Percentiles rank a stretch among this genome's conserved stretches.
These are phyloP conservation scores for Linderina pennispora DNA, from an alignment of 192 early-diverging fungal genomes.

Conservation along the genomic window DNA sequence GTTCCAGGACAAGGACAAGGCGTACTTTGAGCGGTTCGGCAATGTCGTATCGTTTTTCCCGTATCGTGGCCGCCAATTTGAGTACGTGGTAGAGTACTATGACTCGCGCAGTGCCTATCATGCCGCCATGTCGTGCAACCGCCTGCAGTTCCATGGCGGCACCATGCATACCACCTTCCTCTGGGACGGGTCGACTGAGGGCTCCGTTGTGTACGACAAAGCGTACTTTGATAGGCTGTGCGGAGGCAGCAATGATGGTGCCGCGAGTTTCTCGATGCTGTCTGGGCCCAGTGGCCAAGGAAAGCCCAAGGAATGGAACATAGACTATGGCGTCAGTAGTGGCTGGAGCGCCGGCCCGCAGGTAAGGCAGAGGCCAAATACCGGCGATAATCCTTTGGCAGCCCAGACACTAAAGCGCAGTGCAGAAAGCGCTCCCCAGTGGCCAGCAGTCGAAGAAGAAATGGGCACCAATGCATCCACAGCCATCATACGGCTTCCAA, in stretches of 20 bases:
- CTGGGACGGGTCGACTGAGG: constrained; percentile 18
- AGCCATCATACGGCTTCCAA: no score
- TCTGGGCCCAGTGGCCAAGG: not conserved
- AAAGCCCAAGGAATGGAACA: not conserved
- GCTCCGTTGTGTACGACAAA: not conserved
- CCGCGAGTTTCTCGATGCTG: not conserved
- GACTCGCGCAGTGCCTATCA: constrained; percentile 14
- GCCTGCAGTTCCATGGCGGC: constrained; percentile 1
- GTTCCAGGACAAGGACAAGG: constrained; percentile 8
- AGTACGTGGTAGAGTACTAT: constrained; percentile 35
- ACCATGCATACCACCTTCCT: constrained; percentile 20
- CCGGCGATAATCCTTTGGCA: no score
- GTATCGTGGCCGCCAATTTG: constrained; percentile 2
- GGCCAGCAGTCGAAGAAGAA: no score
- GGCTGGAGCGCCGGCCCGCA: no score
- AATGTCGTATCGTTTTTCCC: constrained; percentile 13
- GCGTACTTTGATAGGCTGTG: not conserved
- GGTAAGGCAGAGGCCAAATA: no score
- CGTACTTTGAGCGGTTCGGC: constrained; percentile 15
- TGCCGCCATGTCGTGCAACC: constrained; percentile 8
- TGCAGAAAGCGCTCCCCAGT: no score
- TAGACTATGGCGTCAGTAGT: not conserved
- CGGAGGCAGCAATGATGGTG: not conserved
- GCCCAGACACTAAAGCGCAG: no score
- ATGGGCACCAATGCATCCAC: no score